Conservation (phyloP, 140 eudicot genomes). For the Cichorium intybus region DNA sequence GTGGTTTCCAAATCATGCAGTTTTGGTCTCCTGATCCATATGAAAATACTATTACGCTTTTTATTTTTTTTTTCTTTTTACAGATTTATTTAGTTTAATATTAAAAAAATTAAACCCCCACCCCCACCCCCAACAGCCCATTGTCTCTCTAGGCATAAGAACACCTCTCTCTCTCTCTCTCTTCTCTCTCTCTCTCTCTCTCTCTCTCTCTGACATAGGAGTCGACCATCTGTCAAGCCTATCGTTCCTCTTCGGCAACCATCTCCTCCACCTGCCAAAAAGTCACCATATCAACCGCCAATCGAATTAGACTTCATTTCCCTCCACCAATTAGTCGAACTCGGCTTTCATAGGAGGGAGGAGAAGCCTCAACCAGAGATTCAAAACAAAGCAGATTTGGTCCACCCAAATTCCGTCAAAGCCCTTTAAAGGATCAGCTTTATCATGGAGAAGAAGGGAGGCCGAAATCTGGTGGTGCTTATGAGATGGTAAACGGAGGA, state of each 20-base stretch:
- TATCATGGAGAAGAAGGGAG: constrained; percentile 31
- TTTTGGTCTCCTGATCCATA: too few relatives aligned
- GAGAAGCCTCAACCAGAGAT: constrained; percentile 40
- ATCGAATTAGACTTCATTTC: constrained; percentile 40
- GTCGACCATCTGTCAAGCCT: constrained; percentile 62
- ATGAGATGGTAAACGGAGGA: constrained; percentile 42
- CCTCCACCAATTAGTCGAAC: constrained; percentile 61
- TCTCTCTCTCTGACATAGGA: too few relatives aligned
- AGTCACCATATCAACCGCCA: constrained; percentile 24
- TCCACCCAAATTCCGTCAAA: constrained; percentile 19
- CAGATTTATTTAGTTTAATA: too few relatives aligned
- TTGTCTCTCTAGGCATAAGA: too few relatives aligned
- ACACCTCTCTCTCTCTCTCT: too few relatives aligned
- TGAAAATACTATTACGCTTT: too few relatives aligned
- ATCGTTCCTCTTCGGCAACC: constrained; percentile 16
- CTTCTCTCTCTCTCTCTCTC: too few relatives aligned
- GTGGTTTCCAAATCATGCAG: too few relatives aligned
- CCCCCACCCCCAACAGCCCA: too few relatives aligned
- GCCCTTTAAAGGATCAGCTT: constrained; percentile 14
- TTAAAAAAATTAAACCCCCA: too few relatives aligned
- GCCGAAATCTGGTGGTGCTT: constrained; percentile 71
- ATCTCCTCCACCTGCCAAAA: constrained; percentile 18
- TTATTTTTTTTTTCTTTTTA: too few relatives aligned
- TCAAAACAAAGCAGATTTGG: constrained; percentile 22
- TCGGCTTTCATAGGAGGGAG: constrained; percentile 59